Evolutionary conservation across 2,329 filamentous ascomycete genomes (phyloP), one percentile per base, ranked within the genome.

Genomic region (Chrysoporthe puriensis): DNA sequence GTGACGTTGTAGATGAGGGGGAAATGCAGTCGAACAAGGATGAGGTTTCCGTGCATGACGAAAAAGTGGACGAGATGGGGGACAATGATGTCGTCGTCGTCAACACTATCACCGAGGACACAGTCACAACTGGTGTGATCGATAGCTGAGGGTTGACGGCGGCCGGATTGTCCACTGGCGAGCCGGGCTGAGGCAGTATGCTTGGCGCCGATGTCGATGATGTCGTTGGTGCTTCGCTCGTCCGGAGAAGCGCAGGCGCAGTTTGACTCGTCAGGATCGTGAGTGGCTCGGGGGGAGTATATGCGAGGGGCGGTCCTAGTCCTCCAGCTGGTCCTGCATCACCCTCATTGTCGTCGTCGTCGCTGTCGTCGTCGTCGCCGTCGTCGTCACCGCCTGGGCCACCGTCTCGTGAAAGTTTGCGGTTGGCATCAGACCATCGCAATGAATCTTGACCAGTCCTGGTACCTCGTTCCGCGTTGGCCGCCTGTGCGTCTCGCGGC

Each of bases 31-130:
- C 32, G 63, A 66, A 14, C 7, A 8, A 32, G 11, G 59, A 44
- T 46, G 54, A 40, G 34, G 54, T 57, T 18, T 36, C 34, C 1
- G 54, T n/a, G 54, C 14, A 4, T 36, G 32, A 56, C 13, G 32
- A 18, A 56, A 32, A 46, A 18, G 48, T 44, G 18, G 61, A 7
- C 8, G 7, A 42, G 42, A 5, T 4, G 43, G 50, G 21, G 56
- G 34, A 60, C 43, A 44, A 26, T 26, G 63, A 60, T 2, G 63
- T 65, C 32, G 69, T 70, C 3, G 68, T 69, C 70, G 67, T 64
- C n/a, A 34, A 14, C 21, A 71, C 11, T 4, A 71, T 64, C 21
- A 71, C 67, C 18, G 60, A 67, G 18, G 63, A 68, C 18, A 70
- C 66, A 6, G 70, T 62, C 5, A 70, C 59, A n/a, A 58, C 32